Evolutionary conservation across 768 basidiomycete genomes (phyloP).

Genomic region (Boletus pseudopeckii): DNA sequence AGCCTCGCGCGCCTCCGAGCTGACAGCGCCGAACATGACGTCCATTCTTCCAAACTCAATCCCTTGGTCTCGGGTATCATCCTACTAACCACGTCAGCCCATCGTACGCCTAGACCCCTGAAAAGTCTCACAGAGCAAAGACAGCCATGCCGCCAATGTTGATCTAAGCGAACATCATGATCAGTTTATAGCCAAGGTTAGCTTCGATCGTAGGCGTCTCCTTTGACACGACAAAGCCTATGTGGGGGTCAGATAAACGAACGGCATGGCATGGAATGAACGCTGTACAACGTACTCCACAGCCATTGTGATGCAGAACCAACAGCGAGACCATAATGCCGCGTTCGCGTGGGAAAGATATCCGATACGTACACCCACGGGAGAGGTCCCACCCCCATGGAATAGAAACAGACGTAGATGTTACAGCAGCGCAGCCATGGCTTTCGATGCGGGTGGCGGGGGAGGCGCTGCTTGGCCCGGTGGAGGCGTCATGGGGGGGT

Average conservation of each 20-base stretch:
- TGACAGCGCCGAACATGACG: slow-evolving; percentile 56
- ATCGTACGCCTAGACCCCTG: too few species aligned
- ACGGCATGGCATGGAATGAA: too few species aligned
- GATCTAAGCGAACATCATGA: slow-evolving; percentile 73
- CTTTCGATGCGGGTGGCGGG: slow-evolving; percentile 56
- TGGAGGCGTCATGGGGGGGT: slow-evolving; percentile 47
- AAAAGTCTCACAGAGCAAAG: slow-evolving; percentile 55
- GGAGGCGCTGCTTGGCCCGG: slow-evolving; percentile 37
- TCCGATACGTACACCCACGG: slow-evolving; percentile 73
- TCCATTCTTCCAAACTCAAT: slow-evolving; percentile 55
- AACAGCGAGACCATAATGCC: slow-evolving; percentile 74
- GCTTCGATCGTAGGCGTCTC: slow-evolving; percentile 63
- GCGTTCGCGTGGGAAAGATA: slow-evolving; percentile 82
- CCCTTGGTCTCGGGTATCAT: slow-evolving; percentile 64
- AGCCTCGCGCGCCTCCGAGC: slow-evolving; percentile 48
- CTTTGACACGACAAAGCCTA: slow-evolving; percentile 65
- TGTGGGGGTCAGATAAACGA: too few species aligned
- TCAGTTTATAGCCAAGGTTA: slow-evolving; percentile 67
- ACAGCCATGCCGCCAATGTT: slow-evolving; percentile 67
- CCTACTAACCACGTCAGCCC: slow-evolving; percentile 24
- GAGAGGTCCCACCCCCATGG: slow-evolving; percentile 80
- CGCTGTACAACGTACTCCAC: slow-evolving; percentile 47
- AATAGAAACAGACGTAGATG: slow-evolving; percentile 85
- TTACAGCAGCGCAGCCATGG: slow-evolving; percentile 86
- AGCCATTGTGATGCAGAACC: slow-evolving; percentile 83